Evolutionary conservation across 257 asterid species (phyloP).

Genomic region (Scutellaria barbata): DNA sequence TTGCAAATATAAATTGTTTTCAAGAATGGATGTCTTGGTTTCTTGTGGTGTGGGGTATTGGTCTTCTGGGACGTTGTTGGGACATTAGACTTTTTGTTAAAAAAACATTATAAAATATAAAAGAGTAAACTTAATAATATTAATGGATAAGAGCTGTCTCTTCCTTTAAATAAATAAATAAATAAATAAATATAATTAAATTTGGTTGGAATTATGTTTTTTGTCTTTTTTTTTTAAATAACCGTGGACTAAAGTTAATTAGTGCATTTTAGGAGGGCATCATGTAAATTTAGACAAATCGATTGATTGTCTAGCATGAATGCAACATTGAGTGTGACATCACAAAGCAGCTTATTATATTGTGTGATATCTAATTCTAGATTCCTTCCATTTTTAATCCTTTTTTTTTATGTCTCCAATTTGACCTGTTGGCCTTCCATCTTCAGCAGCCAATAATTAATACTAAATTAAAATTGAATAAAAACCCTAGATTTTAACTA

Average conservation of each 20-base stretch:
- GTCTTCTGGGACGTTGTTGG: slow-evolving; percentile 51
- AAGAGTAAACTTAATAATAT: not conserved
- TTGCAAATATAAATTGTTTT: slow-evolving; percentile 19
- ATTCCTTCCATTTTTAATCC: slow-evolving; percentile 31
- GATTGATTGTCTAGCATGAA: slow-evolving; percentile 68
- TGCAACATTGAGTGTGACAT: slow-evolving; percentile 58
- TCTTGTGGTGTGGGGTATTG: slow-evolving; percentile 50
- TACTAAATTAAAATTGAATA: too few species aligned
- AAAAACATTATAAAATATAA: not conserved
- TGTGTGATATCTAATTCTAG: slow-evolving; percentile 38
- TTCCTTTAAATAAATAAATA: too few species aligned
- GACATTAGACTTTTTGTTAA: slow-evolving; percentile 41
- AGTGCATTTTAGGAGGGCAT: slow-evolving; percentile 33
- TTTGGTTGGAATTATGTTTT: slow-evolving; percentile 6
- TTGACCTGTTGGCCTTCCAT: slow-evolving; percentile 1
- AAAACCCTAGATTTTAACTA: slow-evolving; percentile 33
- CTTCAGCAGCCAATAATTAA: not conserved
- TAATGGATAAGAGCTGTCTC: slow-evolving; percentile 52
- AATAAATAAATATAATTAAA: too few species aligned
- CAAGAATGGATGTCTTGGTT: slow-evolving; percentile 42
- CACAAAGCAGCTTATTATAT: slow-evolving; percentile 38
- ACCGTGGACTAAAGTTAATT: slow-evolving; percentile 2
- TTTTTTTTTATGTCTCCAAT: slow-evolving; percentile 35
- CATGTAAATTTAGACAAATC: slow-evolving; percentile 52
- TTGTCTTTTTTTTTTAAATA: slow-evolving; percentile 1